A percentile compares a stretch with the other conserved stretches of the same genome.
Evolutionary conservation across 306 rosid species (phyloP).

Genomic region (Malus asiatica): DNA sequence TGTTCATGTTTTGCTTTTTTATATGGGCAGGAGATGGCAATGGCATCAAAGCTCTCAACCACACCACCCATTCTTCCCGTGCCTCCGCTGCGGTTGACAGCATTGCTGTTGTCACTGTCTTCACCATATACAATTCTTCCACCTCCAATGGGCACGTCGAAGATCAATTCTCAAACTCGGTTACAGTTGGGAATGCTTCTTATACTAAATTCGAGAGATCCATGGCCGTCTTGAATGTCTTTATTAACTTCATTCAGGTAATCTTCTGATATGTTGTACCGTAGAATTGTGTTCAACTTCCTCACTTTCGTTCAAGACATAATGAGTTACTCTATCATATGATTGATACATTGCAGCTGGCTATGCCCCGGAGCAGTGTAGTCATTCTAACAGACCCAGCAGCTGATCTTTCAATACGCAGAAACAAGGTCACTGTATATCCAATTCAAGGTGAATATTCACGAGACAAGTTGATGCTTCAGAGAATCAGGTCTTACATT

Average conservation of each 20-base stretch:
- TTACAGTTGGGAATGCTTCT: conserved; percentile 55
- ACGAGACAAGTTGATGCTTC: conserved; percentile 96
- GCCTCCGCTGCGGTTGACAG: conserved; percentile 18
- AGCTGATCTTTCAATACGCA: conserved; percentile 59
- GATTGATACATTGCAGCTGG: conserved; percentile 37
- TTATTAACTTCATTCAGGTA: conserved; percentile 80
- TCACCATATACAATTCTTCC: conserved; percentile 60
- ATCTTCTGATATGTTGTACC: not conserved
- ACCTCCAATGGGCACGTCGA: conserved; percentile 23
- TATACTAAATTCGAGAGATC: conserved; percentile 66
- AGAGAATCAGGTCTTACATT: conserved; percentile 98
- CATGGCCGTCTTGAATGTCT: conserved; percentile 66
- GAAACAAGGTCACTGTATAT: conserved; percentile 53
- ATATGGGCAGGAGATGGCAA: conserved; percentile 24
- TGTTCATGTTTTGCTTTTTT: conserved; percentile 3
- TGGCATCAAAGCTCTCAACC: conserved; percentile 65
- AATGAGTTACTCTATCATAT: not conserved
- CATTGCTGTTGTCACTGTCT: conserved; percentile 66
- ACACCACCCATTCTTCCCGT: conserved; percentile 35
- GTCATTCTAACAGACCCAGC: conserved; percentile 68
- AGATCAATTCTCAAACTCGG: conserved; percentile 38
- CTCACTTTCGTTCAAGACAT: too few species aligned
- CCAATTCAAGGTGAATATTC: conserved; percentile 87
- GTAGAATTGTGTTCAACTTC: too few species aligned
- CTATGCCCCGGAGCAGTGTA: conserved; percentile 69